phyloP scores from a whole-genome alignment of 139 green algal genomes.

The Desmodesmus armatus region DNA sequence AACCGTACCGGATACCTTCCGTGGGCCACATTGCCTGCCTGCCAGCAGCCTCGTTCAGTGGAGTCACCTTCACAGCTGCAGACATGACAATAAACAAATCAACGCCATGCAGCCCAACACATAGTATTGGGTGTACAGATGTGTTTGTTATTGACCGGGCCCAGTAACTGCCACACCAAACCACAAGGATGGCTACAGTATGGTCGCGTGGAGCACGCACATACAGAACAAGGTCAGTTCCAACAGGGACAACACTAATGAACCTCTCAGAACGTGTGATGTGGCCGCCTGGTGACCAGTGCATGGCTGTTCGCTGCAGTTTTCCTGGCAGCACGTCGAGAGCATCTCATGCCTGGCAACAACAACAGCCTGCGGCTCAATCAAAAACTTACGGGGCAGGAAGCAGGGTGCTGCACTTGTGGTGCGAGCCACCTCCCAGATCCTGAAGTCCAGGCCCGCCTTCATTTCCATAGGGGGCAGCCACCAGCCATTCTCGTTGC shows the following conservation, averaged over 20 bases:
- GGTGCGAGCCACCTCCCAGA: neutral
- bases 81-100: neutral
- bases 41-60: neutral
- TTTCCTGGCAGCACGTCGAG: no score
- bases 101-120: neutral
- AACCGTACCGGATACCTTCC: no score
- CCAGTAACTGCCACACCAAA: no score
- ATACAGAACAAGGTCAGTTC: no score
- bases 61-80: neutral
- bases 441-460: neutral
- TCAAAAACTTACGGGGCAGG: constrained; percentile 3
- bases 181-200: no score
- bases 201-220: no score
- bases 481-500: neutral
- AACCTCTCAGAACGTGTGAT: no score
- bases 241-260: no score
- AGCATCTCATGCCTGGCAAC: neutral
- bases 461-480: neutral
- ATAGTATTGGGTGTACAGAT: no score
- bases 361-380: neutral
- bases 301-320: no score
- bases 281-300: no score
- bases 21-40: neutral
- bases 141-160: no score
- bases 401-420: constrained; percentile 6